These are phyloP conservation scores for Hagleromyces aurorensis DNA, from an alignment of 805 yeast species.

Conservation along the genomic window DNA sequence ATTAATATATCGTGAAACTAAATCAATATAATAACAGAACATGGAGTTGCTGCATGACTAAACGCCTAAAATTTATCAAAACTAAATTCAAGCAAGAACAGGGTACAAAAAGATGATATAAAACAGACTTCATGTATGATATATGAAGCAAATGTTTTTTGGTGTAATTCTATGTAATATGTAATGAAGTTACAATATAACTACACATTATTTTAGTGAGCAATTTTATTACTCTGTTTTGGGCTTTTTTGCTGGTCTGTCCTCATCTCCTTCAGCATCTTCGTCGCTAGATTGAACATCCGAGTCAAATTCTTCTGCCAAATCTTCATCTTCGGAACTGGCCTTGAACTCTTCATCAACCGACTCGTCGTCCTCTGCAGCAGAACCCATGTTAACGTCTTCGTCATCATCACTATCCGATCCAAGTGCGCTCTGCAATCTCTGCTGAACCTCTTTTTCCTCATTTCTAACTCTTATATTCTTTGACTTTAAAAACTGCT, in stretches of 20 bases:
- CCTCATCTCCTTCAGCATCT: constrained; percentile 28
- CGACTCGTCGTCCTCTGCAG: constrained; percentile 79
- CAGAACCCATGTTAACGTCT: constrained; percentile 45
- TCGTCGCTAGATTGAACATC: constrained; percentile 35
- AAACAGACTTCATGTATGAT: too few relatives aligned
- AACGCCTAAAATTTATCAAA: too few relatives aligned
- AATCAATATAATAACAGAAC: too few relatives aligned
- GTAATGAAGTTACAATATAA: not conserved
- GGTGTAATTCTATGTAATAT: too few relatives aligned
- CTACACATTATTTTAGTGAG: too few relatives aligned
- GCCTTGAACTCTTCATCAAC: constrained; percentile 77
- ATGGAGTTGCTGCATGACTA: too few relatives aligned
- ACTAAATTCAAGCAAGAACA: too few relatives aligned
- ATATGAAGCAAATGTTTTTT: too few relatives aligned
- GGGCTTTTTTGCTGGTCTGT: constrained; percentile 35
- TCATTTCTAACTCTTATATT: constrained; percentile 79
- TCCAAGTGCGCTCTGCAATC: constrained; percentile 69
- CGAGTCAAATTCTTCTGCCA: constrained; percentile 79
- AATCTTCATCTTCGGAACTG: constrained; percentile 46
- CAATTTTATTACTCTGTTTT: constrained; percentile 17
- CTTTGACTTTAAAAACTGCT: constrained; percentile 67
- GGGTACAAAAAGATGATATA: too few relatives aligned
- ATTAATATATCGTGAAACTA: too few relatives aligned
- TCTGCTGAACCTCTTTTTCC: constrained; percentile 76
- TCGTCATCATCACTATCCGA: constrained; percentile 46